Percentiles rank a stretch among this genome's conserved stretches.
phyloP scores from a whole-genome alignment of 352 stramenopile genomes.

The Globisporangium canariense region DNA sequence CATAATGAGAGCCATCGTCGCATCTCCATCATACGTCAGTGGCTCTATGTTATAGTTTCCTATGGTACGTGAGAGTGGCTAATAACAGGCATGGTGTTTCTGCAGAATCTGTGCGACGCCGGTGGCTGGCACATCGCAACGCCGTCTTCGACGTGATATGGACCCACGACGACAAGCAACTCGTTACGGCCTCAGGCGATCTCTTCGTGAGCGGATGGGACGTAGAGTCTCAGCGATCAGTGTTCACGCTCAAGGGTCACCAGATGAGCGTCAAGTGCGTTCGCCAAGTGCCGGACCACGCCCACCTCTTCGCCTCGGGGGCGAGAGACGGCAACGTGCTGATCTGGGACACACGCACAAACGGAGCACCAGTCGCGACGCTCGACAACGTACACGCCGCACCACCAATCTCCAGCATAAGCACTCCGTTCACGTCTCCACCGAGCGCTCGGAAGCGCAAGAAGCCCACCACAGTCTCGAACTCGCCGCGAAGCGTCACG shows the following conservation, averaged over 20 bases:
- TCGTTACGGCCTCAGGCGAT: constrained; percentile 63
- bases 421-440: constrained; percentile 29
- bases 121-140: constrained; percentile 58
- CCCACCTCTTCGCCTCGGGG: constrained; percentile 49
- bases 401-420: constrained; percentile 13
- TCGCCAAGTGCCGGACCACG: constrained; percentile 34
- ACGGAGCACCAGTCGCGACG: constrained; percentile 23
- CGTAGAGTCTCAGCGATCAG: constrained; percentile 32
- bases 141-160: constrained; percentile 71
- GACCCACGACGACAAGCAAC: constrained; percentile 40
- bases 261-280: constrained; percentile 80
- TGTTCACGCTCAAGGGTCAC: constrained; percentile 40
- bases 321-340: constrained; percentile 59
- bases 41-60: neutral
- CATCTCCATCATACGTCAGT: constrained; percentile 11
- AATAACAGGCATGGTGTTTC: neutral
- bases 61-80: neutral
- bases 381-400: constrained; percentile 39
- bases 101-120: constrained; percentile 5
- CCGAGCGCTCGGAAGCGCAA: constrained; percentile 28
- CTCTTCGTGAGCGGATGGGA: constrained; percentile 53
- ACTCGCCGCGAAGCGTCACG: constrained; percentile 56
- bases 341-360: constrained; percentile 47
- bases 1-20: neutral
- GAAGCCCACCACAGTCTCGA: constrained; percentile 9